These are phyloP conservation scores for Triangularia verruculosa DNA, from an alignment of 2,329 filamentous ascomycete genomes.

Conservation along the genomic window DNA sequence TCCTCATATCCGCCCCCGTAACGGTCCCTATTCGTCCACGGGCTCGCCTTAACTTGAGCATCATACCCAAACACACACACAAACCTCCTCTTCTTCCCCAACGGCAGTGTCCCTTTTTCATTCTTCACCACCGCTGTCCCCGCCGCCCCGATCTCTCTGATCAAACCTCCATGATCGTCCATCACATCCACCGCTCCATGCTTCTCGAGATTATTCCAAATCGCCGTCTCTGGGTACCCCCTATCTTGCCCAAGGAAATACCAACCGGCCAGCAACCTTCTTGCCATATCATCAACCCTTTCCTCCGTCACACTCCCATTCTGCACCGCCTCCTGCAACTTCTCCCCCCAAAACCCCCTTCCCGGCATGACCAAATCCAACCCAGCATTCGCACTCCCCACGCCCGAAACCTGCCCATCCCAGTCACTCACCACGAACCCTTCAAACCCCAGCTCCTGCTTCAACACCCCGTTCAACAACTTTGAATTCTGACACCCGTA, in stretches of 20 bases:
- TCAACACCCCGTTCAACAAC: constrained; percentile 66
- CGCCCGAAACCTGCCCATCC: constrained; percentile 61
- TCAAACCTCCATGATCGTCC: constrained; percentile 28
- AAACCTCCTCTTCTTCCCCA: constrained; percentile 46
- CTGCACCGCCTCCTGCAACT: constrained; percentile 69
- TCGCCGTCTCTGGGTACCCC: constrained; percentile 23
- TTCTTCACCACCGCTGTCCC: constrained; percentile 29
- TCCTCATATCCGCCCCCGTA: constrained; percentile 40
- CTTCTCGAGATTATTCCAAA: constrained; percentile 20
- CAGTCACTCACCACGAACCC: constrained; percentile 70
- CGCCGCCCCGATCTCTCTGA: constrained; percentile 39
- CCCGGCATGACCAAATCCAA: constrained; percentile 70
- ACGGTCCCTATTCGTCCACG: constrained; percentile 48
- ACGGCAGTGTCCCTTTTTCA: constrained; percentile 48
- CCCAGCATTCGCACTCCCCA: constrained; percentile 54
- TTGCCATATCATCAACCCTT: constrained; percentile 75
- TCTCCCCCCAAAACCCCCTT: constrained; percentile 57
- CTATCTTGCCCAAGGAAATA: constrained; percentile 35
- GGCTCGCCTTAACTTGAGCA: constrained; percentile 48
- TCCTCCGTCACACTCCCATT: constrained; percentile 72
- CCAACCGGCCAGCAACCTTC: constrained; percentile 54
- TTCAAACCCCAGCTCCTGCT: constrained; percentile 60
- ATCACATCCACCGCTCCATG: constrained; percentile 25
- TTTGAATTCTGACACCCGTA: constrained; percentile 74
- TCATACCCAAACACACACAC: constrained; percentile 62